These are phyloP conservation scores for Metarhizium robertsii DNA, from an alignment of 2,329 filamentous ascomycete genomes.

Conservation along the genomic window DNA sequence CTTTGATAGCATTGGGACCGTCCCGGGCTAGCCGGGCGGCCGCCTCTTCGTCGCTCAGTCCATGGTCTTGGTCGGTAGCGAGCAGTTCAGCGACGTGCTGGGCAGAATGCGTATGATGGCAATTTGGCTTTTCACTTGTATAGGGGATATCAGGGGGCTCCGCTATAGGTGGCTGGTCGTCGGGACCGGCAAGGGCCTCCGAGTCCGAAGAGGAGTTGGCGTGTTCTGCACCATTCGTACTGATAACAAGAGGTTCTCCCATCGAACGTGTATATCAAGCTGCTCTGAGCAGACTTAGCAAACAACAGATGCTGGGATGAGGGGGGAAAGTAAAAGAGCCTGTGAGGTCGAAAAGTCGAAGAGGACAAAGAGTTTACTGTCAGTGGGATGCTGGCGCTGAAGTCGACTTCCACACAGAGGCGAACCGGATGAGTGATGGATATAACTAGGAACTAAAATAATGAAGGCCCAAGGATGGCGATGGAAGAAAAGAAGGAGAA, in stretches of 20 bases:
- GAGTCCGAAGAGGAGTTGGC: constrained; percentile 28
- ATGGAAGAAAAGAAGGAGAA: not conserved
- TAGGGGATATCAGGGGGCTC: constrained; percentile 22
- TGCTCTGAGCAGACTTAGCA: constrained; percentile 5
- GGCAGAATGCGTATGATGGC: constrained; percentile 27
- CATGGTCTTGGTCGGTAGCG: constrained; percentile 41
- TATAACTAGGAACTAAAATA: not conserved
- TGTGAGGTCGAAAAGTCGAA: constrained; percentile 1
- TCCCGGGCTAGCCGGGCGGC: constrained; percentile 54
- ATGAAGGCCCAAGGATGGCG: not conserved
- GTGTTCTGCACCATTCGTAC: constrained; percentile 33
- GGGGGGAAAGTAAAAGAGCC: constrained; percentile 6
- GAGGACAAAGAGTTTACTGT: not conserved
- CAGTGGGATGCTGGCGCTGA: not conserved
- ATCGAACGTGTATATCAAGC: constrained; percentile 27
- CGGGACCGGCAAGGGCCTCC: constrained; percentile 23
- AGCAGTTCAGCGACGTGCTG: constrained; percentile 26
- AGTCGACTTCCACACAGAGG: not conserved
- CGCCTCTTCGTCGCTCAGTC: constrained; percentile 54
- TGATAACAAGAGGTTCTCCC: constrained; percentile 27
- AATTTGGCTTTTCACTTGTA: constrained; percentile 20
- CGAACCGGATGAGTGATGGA: not conserved
- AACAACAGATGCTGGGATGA: constrained; percentile 4
- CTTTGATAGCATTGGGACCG: constrained; percentile 63
- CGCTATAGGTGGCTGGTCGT: constrained; percentile 31